Percentiles rank a stretch among this genome's conserved stretches.
Conservation (phyloP, 495 filamentous ascomycete species). For the Umbilicaria muhlenbergii region DNA sequence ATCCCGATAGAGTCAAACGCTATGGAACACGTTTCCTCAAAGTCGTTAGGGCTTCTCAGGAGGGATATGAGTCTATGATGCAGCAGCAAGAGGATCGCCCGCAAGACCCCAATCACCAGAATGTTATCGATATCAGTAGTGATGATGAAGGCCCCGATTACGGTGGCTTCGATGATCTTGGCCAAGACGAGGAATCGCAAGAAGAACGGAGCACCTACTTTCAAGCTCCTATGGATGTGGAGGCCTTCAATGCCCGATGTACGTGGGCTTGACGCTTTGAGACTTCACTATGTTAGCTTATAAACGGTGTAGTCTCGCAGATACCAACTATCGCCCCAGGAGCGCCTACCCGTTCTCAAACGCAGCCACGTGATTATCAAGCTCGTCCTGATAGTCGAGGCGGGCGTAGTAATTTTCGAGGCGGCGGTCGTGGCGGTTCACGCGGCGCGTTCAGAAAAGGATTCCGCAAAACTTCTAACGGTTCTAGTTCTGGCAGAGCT, state of each 20-base stretch:
- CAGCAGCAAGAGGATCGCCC: constrained; percentile 30
- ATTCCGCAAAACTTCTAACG: too few relatives aligned
- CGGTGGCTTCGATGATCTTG: constrained; percentile 31
- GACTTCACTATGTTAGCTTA: neutral
- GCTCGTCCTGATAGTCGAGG: neutral
- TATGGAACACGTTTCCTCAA: constrained; percentile 54
- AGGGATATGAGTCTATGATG: constrained; percentile 33
- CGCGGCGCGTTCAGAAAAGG: neutral
- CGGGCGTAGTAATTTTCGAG: constrained; percentile 1
- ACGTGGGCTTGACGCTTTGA: constrained; percentile 1
- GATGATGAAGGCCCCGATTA: constrained; percentile 37
- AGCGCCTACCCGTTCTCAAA: neutral
- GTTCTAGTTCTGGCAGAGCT: too few relatives aligned
- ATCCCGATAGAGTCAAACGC: constrained; percentile 49
- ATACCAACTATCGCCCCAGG: neutral
- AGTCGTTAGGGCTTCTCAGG: constrained; percentile 39
- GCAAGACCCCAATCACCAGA: constrained; percentile 40
- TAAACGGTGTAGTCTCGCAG: neutral
- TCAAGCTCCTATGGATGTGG: constrained; percentile 13
- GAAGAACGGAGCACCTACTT: constrained; percentile 27
- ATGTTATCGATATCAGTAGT: constrained; percentile 52
- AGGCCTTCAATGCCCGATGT: constrained; percentile 17
- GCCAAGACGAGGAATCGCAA: constrained; percentile 20
- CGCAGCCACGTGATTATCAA: neutral
- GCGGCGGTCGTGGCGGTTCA: constrained; percentile 4